These are phyloP conservation scores for Hortiboletus rubellus DNA, from an alignment of 1,284 basidiomycete genomes.

Conservation along the genomic window DNA sequence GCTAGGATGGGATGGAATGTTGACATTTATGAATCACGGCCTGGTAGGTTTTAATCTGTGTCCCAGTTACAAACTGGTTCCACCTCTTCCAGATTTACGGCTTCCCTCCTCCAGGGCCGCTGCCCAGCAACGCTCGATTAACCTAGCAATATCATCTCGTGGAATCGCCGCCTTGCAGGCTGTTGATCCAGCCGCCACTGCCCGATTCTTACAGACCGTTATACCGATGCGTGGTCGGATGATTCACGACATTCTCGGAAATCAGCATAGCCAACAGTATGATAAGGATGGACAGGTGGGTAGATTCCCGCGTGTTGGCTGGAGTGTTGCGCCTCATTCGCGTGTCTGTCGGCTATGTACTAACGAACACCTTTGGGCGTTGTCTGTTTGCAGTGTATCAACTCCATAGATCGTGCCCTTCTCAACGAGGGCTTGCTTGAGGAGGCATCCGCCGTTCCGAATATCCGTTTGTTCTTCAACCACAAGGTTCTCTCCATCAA, in stretches of 20 bases:
- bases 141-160: slow-evolving; percentile 92
- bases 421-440: slow-evolving; percentile 86
- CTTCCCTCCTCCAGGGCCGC: slow-evolving; percentile 64
- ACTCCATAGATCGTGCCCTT: slow-evolving; percentile 87
- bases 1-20: slow-evolving; percentile 89
- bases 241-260: slow-evolving; percentile 82
- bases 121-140: slow-evolving; percentile 84
- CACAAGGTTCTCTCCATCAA: slow-evolving; percentile 75
- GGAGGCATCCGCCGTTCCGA: slow-evolving; percentile 61
- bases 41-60: slow-evolving; percentile 55
- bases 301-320: slow-evolving; percentile 26
- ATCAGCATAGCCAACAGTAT: slow-evolving; percentile 80
- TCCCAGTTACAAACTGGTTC: slow-evolving; percentile 18
- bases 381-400: slow-evolving; percentile 68
- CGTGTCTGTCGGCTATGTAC: slow-evolving; percentile 24
- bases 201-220: slow-evolving; percentile 73
- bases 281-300: slow-evolving; percentile 84
- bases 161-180: slow-evolving; percentile 86
- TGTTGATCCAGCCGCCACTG: slow-evolving; percentile 74
- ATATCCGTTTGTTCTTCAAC: slow-evolving; percentile 74
- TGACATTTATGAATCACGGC: slow-evolving; percentile 84
- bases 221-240: slow-evolving; percentile 96
- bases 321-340: slow-evolving; percentile 21
- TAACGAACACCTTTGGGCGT: slow-evolving; percentile 23
- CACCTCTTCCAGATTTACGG: slow-evolving; percentile 58